Evolutionary conservation across 1,284 basidiomycete species (phyloP).

Genomic region (Kwoniella shivajii): DNA sequence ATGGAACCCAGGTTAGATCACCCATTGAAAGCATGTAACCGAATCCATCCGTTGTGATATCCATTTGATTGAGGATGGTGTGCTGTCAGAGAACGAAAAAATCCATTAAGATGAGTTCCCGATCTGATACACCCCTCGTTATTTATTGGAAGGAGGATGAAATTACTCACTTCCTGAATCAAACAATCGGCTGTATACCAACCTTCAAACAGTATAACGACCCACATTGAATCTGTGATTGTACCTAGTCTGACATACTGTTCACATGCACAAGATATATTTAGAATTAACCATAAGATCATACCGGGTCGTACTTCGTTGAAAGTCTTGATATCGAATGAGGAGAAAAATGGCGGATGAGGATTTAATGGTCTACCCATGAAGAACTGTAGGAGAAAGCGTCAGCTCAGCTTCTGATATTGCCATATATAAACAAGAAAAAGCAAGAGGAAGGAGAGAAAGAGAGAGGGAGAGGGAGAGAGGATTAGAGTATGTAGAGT

Average conservation of each 20-base stretch:
- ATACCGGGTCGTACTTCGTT: constrained; percentile 94
- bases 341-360: constrained; percentile 57
- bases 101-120: no score
- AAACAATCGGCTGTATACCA: constrained; percentile 85
- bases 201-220: constrained; percentile 82
- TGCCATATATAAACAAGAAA: neutral
- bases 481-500: neutral
- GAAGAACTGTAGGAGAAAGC: constrained; percentile 75
- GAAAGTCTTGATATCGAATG: constrained; percentile 95
- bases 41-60: constrained; percentile 96
- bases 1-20: constrained; percentile 93
- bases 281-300: constrained; percentile 89
- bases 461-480: neutral
- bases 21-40: constrained; percentile 98
- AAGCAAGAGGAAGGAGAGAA: neutral
- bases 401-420: no score
- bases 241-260: constrained; percentile 75
- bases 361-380: constrained; percentile 97
- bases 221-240: constrained; percentile 88
- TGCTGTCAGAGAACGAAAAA: no score
- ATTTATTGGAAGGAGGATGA: no score
- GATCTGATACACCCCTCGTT: no score
- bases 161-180: constrained; percentile 83
- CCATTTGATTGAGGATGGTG: constrained; percentile 92
- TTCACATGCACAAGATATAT: constrained; percentile 88